These are phyloP conservation scores for Eremothecium gossypii DNA, from an alignment of 1,139 yeast genomes.

Conservation along the genomic window DNA sequence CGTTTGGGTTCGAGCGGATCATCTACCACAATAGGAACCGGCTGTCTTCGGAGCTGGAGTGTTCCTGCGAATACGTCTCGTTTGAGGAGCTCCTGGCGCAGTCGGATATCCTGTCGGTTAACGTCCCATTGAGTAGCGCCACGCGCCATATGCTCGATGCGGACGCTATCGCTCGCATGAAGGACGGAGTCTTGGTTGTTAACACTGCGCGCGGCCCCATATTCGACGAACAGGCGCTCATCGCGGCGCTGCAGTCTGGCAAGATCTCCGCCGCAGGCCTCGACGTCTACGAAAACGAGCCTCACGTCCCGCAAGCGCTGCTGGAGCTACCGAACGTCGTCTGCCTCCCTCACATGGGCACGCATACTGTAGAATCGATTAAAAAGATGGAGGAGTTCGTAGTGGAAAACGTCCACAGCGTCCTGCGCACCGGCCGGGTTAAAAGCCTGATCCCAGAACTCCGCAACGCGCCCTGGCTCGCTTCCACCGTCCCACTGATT, in stretches of 20 bases:
- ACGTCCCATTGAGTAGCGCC: conserved; percentile 49
- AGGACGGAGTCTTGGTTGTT: conserved; percentile 53
- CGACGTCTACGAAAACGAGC: conserved; percentile 83
- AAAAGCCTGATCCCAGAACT: no score
- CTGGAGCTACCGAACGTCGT: conserved; percentile 45
- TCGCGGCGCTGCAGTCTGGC: conserved; percentile 54
- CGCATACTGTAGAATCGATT: conserved; percentile 54
- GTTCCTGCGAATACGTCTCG: conserved; percentile 44
- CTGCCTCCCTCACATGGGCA: conserved; percentile 76
- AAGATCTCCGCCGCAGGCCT: conserved; percentile 67
- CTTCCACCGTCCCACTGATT: no score
- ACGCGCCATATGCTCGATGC: conserved; percentile 53
- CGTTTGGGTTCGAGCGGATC: conserved; percentile 55
- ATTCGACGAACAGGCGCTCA: conserved; percentile 56
- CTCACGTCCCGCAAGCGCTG: conserved; percentile 53
- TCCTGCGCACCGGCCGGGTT: conserved; percentile 4
- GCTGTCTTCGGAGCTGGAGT: conserved; percentile 46
- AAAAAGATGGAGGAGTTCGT: conserved; percentile 46
- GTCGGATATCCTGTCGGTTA: conserved; percentile 52
- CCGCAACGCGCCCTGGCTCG: no score
- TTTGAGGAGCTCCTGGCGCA: conserved; percentile 46
- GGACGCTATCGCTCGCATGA: conserved; percentile 47
- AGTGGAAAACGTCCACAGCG: conserved; percentile 33
- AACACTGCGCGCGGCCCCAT: conserved; percentile 73
- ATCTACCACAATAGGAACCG: conserved; percentile 53